These are phyloP conservation scores for Agrocybe pediades DNA, from an alignment of 768 basidiomycete genomes.

Conservation along the genomic window DNA sequence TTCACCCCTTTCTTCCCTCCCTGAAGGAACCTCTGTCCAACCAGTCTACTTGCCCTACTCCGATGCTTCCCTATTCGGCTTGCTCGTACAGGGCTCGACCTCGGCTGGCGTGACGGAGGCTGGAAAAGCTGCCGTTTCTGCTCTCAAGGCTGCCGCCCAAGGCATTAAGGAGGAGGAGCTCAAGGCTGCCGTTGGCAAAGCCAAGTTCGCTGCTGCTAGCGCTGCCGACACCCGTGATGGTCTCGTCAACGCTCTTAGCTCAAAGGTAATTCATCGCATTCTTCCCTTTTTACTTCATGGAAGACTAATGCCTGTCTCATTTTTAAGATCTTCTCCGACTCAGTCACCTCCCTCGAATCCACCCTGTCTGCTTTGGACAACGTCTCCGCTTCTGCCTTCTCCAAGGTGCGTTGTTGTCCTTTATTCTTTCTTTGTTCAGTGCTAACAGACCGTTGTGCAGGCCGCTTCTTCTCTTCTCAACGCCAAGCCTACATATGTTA, in stretches of 20 bases:
- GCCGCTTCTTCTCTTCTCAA: slow-evolving; percentile 66
- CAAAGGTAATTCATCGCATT: slow-evolving; percentile 50
- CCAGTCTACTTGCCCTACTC: slow-evolving; percentile 87
- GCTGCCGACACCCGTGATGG: slow-evolving; percentile 72
- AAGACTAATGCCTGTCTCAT: no score
- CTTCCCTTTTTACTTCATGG: background rate
- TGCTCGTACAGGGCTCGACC: slow-evolving; percentile 74
- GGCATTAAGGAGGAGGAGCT: slow-evolving; percentile 69
- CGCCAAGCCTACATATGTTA: slow-evolving; percentile 84
- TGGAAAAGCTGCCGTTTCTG: slow-evolving; percentile 66
- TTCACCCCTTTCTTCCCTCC: slow-evolving; percentile 68
- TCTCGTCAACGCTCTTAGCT: slow-evolving; percentile 57
- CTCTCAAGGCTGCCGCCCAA: slow-evolving; percentile 63
- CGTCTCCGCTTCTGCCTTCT: slow-evolving; percentile 64
- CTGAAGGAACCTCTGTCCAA: slow-evolving; percentile 64
- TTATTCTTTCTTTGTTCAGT: background rate
- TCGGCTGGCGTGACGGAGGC: slow-evolving; percentile 65
- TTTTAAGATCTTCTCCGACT: slow-evolving; percentile 59
- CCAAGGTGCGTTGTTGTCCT: slow-evolving; percentile 54
- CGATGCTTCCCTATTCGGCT: slow-evolving; percentile 86
- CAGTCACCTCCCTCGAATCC: slow-evolving; percentile 55
- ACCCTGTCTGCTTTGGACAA: slow-evolving; percentile 72
- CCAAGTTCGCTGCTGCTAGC: slow-evolving; percentile 81
- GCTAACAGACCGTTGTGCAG: slow-evolving; percentile 33
- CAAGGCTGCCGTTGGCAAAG: slow-evolving; percentile 82